A percentile compares a stretch with the other conserved stretches of the same genome.
Evolutionary conservation across 257 asterid genomes (phyloP).

Genomic region (Scutellaria barbata): DNA sequence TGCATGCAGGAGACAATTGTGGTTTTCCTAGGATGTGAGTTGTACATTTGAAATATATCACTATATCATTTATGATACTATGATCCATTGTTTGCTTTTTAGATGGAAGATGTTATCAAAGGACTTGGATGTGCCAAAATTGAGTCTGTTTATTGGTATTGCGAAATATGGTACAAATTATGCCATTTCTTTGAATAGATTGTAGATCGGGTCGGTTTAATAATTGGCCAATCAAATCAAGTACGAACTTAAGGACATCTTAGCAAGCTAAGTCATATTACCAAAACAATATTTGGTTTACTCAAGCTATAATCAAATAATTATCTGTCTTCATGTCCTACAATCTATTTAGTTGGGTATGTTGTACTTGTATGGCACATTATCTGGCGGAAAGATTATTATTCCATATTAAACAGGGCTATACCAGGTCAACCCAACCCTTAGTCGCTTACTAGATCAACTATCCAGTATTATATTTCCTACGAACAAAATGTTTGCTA

Average conservation of each 20-base stretch:
- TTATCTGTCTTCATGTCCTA: conserved; percentile 7
- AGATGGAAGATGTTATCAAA: conserved; percentile 7
- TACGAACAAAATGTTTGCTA: not conserved
- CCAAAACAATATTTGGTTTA: not conserved
- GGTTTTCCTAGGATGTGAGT: conserved; percentile 7
- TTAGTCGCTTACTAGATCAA: too few relatives aligned
- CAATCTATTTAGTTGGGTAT: not conserved
- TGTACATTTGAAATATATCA: not conserved
- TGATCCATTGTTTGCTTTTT: conserved; percentile 8
- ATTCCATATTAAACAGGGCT: too few relatives aligned
- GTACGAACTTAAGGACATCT: not conserved
- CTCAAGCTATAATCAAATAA: not conserved
- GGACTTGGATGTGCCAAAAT: conserved; percentile 22
- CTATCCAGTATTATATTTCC: not conserved
- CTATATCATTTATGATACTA: not conserved
- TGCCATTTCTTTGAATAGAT: not conserved
- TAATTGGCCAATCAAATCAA: not conserved
- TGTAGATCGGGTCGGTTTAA: not conserved
- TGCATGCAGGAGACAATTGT: not conserved
- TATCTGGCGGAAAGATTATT: too few relatives aligned
- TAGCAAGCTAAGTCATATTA: not conserved
- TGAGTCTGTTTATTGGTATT: not conserved
- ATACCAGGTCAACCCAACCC: too few relatives aligned
- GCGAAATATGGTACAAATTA: not conserved
- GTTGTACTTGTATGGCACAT: not conserved